Evolutionary conservation across 768 basidiomycete species (phyloP), one percentile per base, ranked within the genome.

Genomic region (Amanita phalloides): DNA sequence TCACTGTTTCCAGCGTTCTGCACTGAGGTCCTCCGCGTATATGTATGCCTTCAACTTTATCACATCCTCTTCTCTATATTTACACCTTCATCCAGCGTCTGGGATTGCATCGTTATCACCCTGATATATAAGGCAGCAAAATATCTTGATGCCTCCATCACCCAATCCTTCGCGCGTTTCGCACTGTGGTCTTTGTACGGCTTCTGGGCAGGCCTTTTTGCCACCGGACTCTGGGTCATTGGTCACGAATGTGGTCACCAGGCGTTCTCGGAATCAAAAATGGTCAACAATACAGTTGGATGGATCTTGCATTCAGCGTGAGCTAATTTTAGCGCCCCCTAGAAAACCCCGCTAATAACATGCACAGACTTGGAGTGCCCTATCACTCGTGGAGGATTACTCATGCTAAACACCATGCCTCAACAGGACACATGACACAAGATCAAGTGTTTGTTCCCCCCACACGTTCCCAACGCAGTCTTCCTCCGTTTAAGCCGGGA

Each of bases 221-320:
- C 76, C 4, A 97, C 94, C 17, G 95, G 95, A 54, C 72, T 97
- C 48, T 97, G 95, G 95, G 86, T 93, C 57, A 72, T 95, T 54
- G 93, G 85, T 43, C 92, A 95, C 63, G 93, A 97, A 68, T 93
- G 90, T 59, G 95, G 95, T 28, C 95, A 99, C 66, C 92, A 95
- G 66, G 88, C 90, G 0, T 99, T 91, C 74, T 97, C 93, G 1
- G 84, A 92, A 57, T 93, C 84, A 49, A 95, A 94, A 72, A 64
- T 73, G 28, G 76, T 96, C 68, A 98, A 98, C 75, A 90, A 97
- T 75, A 68, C 80, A 42, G 88, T 93, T 52, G 95, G 95, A 9
- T 95, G 88, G 86, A 62, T 95, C 54, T 74, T 97, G 30, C 95
- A 97, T 68, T 95, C 92, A 42, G 79, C 77, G 90, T 90, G 63